A percentile compares a stretch with the other conserved stretches of the same genome.
phyloP scores from a whole-genome alignment of 2,329 filamentous ascomycete genomes.

The Penicillium sp. region DNA sequence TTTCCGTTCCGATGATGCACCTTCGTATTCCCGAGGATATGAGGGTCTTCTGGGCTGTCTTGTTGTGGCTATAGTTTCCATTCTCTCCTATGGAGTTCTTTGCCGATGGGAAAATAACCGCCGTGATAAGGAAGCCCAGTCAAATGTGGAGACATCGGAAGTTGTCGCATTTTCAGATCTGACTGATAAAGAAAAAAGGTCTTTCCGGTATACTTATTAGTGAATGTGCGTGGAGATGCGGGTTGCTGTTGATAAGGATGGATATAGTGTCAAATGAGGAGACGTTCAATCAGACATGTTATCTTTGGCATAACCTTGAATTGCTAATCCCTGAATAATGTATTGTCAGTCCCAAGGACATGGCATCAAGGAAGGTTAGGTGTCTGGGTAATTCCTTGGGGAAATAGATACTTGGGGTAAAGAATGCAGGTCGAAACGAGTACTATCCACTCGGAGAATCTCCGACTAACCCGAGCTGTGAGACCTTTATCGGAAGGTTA shows the following conservation, averaged over 20 bases:
- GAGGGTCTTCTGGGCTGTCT: slow-evolving; percentile 16
- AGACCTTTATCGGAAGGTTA: slow-evolving; percentile 2
- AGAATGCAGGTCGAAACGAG: background rate
- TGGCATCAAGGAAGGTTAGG: background rate
- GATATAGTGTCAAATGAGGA: background rate
- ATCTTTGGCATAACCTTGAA: background rate
- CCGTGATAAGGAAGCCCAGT: slow-evolving; percentile 11
- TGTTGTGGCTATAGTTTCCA: slow-evolving; percentile 14
- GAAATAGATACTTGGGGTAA: background rate
- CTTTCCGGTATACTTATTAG: slow-evolving; percentile 20
- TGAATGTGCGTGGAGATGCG: background rate
- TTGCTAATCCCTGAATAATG: background rate
- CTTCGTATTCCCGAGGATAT: slow-evolving; percentile 18
- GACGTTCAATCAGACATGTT: background rate
- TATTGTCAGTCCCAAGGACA: background rate
- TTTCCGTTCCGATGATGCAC: slow-evolving; percentile 15
- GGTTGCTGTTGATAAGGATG: background rate
- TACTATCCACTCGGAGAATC: background rate
- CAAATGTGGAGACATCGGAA: slow-evolving; percentile 5
- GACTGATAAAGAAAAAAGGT: slow-evolving; percentile 20
- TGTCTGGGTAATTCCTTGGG: background rate
- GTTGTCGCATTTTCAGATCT: slow-evolving; percentile 16
- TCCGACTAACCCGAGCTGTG: background rate
- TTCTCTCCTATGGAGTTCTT: slow-evolving; percentile 17
- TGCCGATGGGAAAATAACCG: slow-evolving; percentile 18